Evolutionary conservation across 768 basidiomycete species (phyloP).

Genomic region (Hericium rajendrae): DNA sequence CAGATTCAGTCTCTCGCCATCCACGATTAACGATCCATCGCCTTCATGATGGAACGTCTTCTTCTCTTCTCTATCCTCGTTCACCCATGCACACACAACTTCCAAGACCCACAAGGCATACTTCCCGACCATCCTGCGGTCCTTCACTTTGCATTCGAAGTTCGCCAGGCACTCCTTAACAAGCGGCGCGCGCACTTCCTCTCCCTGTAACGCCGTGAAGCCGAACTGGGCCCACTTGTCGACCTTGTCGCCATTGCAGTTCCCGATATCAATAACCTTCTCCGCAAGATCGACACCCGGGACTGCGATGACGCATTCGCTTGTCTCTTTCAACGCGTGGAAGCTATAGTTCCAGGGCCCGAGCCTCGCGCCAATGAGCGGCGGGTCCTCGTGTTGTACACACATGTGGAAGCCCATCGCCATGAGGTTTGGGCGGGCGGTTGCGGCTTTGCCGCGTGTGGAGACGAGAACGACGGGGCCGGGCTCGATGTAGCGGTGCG

Average conservation of each 20-base stretch:
- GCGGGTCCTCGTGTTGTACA: neutral
- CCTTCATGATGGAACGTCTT: neutral
- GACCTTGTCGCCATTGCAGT: neutral
- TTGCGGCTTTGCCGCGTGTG: neutral
- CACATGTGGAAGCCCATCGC: neutral
- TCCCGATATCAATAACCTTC: neutral
- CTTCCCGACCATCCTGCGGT: neutral
- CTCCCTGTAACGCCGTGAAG: neutral
- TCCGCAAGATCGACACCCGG: neutral
- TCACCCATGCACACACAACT: neutral
- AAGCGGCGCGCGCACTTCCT: neutral
- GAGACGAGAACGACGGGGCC: neutral
- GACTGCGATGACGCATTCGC: neutral
- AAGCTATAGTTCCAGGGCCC: neutral
- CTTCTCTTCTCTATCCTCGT: neutral
- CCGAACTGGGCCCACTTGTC: neutral
- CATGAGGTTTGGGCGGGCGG: neutral
- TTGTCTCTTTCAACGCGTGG: neutral
- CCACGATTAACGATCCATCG: neutral
- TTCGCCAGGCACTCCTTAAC: neutral
- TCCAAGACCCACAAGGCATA: neutral
- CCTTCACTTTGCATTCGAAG: neutral
- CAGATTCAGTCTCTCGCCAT: neutral
- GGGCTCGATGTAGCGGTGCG: neutral
- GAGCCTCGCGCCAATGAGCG: neutral